Percentiles rank a stretch among this genome's conserved stretches.
Conservation (phyloP, 202 grass and related monocot species). For the Carex sylvatica region DNA sequence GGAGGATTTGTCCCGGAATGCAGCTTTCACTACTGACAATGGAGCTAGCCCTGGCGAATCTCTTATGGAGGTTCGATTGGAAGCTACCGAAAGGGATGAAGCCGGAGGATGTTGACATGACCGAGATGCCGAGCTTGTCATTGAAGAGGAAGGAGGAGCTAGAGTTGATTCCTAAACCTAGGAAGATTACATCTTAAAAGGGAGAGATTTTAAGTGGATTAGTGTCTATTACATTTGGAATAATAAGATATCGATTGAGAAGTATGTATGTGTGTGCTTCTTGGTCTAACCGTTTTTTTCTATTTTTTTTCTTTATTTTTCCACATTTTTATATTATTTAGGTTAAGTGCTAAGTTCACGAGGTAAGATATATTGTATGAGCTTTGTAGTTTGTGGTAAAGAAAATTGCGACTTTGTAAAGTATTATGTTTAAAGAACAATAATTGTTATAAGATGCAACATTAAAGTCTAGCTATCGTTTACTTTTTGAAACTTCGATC, state of each 20-base stretch:
- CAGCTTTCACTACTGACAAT: slow-evolving; percentile 16
- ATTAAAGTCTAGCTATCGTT: not conserved
- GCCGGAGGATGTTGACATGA: slow-evolving; percentile 25
- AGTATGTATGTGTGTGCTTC: not conserved
- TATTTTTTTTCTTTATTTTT: not conserved
- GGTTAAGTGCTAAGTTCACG: not conserved
- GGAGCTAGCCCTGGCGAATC: slow-evolving; percentile 4
- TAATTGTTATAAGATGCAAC: not conserved
- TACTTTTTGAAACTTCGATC: not conserved
- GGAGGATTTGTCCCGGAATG: slow-evolving; percentile 30
- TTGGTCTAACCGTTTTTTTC: not conserved
- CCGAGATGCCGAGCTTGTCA: slow-evolving; percentile 28
- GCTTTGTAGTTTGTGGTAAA: too few relatives aligned
- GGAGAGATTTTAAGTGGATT: not conserved
- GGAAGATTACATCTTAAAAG: not conserved
- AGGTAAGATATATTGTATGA: not conserved
- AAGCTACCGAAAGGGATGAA: slow-evolving; percentile 16
- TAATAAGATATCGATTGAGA: slow-evolving; percentile 4
- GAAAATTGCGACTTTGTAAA: too few relatives aligned
- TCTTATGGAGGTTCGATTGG: slow-evolving; percentile 31
- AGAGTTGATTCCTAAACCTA: slow-evolving; percentile 13
- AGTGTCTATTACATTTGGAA: not conserved
- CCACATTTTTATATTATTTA: not conserved
- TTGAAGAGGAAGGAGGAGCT: slow-evolving; percentile 22
- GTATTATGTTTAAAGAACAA: not conserved